Evolutionary conservation across 2,329 filamentous ascomycete genomes (phyloP).

Genomic region (Dothiorella sarmentorum): DNA sequence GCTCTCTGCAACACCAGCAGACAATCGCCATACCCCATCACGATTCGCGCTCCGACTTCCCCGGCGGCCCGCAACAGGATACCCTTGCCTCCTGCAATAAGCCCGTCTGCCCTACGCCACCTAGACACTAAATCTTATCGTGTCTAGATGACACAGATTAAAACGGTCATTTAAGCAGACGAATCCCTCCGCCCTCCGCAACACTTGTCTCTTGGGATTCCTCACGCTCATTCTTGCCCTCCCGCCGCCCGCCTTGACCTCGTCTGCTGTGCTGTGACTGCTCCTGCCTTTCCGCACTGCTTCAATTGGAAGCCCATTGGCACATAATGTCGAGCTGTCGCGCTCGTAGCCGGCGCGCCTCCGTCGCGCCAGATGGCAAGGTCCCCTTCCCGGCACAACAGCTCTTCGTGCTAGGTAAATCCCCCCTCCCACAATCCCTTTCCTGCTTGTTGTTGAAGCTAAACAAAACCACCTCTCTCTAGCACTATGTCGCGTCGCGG

Average conservation of each 20-base stretch:
- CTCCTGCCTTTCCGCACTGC: background rate
- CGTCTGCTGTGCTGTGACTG: background rate
- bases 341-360: slow-evolving; percentile 11
- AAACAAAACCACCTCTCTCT: background rate
- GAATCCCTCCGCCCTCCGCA: slow-evolving; percentile 6
- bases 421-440: slow-evolving; percentile 21
- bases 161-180: slow-evolving; percentile 18
- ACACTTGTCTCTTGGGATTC: slow-evolving; percentile 7
- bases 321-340: slow-evolving; percentile 13
- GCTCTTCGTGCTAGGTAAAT: slow-evolving; percentile 55
- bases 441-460: background rate
- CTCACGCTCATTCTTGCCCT: slow-evolving; percentile 8
- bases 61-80: slow-evolving; percentile 10
- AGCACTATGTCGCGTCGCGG: slow-evolving; percentile 94
- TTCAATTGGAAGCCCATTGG: slow-evolving; percentile 10
- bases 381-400: slow-evolving; percentile 56
- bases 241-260: background rate
- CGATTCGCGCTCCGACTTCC: slow-evolving; percentile 18
- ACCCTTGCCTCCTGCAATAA: slow-evolving; percentile 19
- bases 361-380: slow-evolving; percentile 21
- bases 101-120: slow-evolving; percentile 19
- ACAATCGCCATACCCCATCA: slow-evolving; percentile 10
- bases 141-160: slow-evolving; percentile 19
- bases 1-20: slow-evolving; percentile 12
- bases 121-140: slow-evolving; percentile 19